Percentiles rank a stretch among this genome's conserved stretches.
These are phyloP conservation scores for Mucor ambiguus DNA, from an alignment of 371 early-diverging fungal genomes.

Conservation along the genomic window DNA sequence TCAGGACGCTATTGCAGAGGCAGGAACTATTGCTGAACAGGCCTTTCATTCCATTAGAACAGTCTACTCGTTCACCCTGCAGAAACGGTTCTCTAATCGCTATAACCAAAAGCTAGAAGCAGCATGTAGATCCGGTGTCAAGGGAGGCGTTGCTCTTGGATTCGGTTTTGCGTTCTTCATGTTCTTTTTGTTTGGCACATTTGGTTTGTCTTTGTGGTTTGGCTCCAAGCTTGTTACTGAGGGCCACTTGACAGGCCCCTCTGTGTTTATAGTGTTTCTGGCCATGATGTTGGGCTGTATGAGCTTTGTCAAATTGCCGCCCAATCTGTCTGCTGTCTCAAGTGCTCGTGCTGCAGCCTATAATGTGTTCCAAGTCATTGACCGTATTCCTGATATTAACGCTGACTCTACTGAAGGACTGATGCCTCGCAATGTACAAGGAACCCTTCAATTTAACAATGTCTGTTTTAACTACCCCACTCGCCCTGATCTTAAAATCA, in stretches of 20 bases:
- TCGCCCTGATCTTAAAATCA: constrained; percentile 57
- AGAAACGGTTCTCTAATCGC: constrained; percentile 62
- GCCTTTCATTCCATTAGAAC: constrained; percentile 85
- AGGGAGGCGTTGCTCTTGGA: constrained; percentile 54
- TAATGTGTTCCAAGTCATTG: constrained; percentile 75
- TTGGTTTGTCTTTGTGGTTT: constrained; percentile 80
- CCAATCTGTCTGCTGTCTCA: constrained; percentile 60
- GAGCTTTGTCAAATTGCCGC: constrained; percentile 47
- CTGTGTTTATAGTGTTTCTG: constrained; percentile 70
- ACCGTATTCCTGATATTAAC: constrained; percentile 72
- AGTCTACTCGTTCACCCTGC: constrained; percentile 81
- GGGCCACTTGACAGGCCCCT: constrained; percentile 45
- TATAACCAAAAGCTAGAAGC: constrained; percentile 59
- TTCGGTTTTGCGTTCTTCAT: constrained; percentile 62
- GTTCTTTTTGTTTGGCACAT: constrained; percentile 64
- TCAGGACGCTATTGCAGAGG: constrained; percentile 43
- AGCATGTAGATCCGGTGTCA: constrained; percentile 59
- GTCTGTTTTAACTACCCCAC: constrained; percentile 71
- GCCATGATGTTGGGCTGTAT: constrained; percentile 66
- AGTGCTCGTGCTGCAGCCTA: constrained; percentile 68
- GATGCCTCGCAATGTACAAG: constrained; percentile 27
- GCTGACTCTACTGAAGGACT: constrained; percentile 44
- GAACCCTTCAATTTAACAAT: constrained; percentile 62
- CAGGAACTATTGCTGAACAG: constrained; percentile 56
- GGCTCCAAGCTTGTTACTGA: constrained; percentile 63